phyloP scores from a whole-genome alignment of 805 yeast species.

The Suhomyces vadensis region DNA sequence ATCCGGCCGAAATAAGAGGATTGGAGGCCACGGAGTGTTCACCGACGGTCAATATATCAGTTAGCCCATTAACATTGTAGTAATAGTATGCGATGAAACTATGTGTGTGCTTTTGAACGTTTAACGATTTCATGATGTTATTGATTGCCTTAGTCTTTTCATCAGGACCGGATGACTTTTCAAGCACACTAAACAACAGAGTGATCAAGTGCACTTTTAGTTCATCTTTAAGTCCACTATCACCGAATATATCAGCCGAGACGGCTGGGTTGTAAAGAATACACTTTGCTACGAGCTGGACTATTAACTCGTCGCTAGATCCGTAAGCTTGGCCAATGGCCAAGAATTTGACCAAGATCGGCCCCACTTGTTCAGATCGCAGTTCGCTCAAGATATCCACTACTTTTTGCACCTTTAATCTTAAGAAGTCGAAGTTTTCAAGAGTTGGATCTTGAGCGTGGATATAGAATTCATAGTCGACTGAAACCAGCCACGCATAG shows the following conservation, averaged over 20 bases:
- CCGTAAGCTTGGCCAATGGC: not conserved
- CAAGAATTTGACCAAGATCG: not conserved
- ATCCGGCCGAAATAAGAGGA: constrained; percentile 14
- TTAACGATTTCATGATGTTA: constrained; percentile 15
- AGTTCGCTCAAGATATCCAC: constrained; percentile 3
- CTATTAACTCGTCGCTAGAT: constrained; percentile 14
- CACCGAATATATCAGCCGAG: not conserved
- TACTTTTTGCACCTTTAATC: constrained; percentile 35
- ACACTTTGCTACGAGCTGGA: constrained; percentile 20
- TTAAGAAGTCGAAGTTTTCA: constrained; percentile 17
- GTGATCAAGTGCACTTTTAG: constrained; percentile 8
- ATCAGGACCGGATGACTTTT: constrained; percentile 18
- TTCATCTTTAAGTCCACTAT: not conserved
- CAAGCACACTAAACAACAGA: constrained; percentile 7
- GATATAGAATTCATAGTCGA: constrained; percentile 32
- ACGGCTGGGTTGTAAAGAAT: not conserved
- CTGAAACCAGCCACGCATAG: constrained; percentile 15
- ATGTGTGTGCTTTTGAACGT: constrained; percentile 14
- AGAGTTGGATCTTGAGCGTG: constrained; percentile 9
- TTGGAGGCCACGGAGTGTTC: not conserved
- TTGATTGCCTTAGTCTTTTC: constrained; percentile 20
- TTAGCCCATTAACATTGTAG: constrained; percentile 21
- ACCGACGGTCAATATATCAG: not conserved
- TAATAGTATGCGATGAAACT: constrained; percentile 19
- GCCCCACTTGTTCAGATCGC: not conserved